phyloP scores from a whole-genome alignment of 192 early-diverging fungal genomes.

The Obelidium mucronatum region DNA sequence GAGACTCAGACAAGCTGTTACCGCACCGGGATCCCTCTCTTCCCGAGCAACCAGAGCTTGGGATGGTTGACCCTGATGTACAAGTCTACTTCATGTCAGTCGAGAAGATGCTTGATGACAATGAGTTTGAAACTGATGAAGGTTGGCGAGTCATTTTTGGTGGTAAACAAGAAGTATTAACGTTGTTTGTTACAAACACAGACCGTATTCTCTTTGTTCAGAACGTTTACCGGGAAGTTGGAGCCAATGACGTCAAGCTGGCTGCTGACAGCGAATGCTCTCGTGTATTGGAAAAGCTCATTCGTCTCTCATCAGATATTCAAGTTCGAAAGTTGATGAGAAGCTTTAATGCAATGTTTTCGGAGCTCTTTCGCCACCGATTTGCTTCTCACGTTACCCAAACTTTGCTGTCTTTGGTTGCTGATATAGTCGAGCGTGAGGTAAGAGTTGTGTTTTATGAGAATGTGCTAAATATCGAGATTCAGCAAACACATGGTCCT shows the following conservation, averaged over 20 bases:
- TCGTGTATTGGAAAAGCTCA: slow-evolving; percentile 80
- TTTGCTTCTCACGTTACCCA: slow-evolving; percentile 90
- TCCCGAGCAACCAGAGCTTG: slow-evolving; percentile 30
- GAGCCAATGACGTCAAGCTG: slow-evolving; percentile 75
- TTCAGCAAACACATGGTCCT: slow-evolving; percentile 28
- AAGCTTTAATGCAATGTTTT: slow-evolving; percentile 52
- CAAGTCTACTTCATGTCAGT: slow-evolving; percentile 47
- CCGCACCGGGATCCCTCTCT: slow-evolving; percentile 18
- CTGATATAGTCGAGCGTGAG: slow-evolving; percentile 80
- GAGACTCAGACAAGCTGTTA: slow-evolving; percentile 18
- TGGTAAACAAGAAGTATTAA: background rate
- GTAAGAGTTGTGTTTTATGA: slow-evolving; percentile 29
- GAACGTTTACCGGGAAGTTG: slow-evolving; percentile 79
- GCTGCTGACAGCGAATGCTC: slow-evolving; percentile 81
- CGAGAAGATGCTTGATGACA: slow-evolving; percentile 45
- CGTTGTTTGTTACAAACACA: background rate
- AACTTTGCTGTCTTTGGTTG: slow-evolving; percentile 76
- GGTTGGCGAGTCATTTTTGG: background rate
- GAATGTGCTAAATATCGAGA: background rate
- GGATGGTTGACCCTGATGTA: slow-evolving; percentile 17
- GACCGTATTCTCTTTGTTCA: slow-evolving; percentile 67
- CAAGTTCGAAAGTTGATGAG: slow-evolving; percentile 76
- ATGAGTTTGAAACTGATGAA: slow-evolving; percentile 47
- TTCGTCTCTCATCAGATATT: slow-evolving; percentile 73
- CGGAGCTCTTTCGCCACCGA: slow-evolving; percentile 79